These are phyloP conservation scores for Taphrina communis DNA, from an alignment of 1,139 yeast genomes.

Conservation along the genomic window DNA sequence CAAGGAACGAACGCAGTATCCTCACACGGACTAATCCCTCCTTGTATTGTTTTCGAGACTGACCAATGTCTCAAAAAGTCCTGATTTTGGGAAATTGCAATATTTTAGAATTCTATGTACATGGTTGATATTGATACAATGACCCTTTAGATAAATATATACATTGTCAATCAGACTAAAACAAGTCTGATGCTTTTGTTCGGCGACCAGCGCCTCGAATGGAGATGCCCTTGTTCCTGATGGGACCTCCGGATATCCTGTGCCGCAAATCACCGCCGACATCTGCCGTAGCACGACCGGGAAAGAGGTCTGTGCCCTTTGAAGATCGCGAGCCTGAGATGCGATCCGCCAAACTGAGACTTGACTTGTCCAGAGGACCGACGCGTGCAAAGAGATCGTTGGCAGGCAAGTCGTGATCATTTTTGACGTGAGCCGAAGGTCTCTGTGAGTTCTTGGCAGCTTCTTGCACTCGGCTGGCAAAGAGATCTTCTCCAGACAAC, in stretches of 20 bases:
- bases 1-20: not conserved
- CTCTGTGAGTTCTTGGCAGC: constrained; percentile 11
- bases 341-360: constrained; percentile 5
- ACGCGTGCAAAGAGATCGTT: constrained; percentile 21
- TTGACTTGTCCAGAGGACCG: not conserved
- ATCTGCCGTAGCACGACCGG: not conserved
- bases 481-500: constrained; percentile 17
- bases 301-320: not conserved
- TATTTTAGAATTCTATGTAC: not conserved
- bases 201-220: constrained; percentile 21
- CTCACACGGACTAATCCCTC: not conserved
- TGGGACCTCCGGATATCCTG: constrained; percentile 27
- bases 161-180: not conserved
- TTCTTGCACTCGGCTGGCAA: constrained; percentile 18
- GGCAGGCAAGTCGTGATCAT: constrained; percentile 7
- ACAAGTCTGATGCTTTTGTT: constrained; percentile 20
- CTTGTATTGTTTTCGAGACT: too few relatives aligned
- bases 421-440: not conserved
- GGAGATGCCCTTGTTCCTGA: not conserved
- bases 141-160: too few relatives aligned
- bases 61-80: not conserved
- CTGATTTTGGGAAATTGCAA: not conserved
- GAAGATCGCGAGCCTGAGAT: constrained; percentile 5
- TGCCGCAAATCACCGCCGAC: not conserved
- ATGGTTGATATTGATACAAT: not conserved